Evolutionary conservation across 2,329 filamentous ascomycete genomes (phyloP), one percentile per base, ranked within the genome.

Genomic region (Ascochyta pisi): DNA sequence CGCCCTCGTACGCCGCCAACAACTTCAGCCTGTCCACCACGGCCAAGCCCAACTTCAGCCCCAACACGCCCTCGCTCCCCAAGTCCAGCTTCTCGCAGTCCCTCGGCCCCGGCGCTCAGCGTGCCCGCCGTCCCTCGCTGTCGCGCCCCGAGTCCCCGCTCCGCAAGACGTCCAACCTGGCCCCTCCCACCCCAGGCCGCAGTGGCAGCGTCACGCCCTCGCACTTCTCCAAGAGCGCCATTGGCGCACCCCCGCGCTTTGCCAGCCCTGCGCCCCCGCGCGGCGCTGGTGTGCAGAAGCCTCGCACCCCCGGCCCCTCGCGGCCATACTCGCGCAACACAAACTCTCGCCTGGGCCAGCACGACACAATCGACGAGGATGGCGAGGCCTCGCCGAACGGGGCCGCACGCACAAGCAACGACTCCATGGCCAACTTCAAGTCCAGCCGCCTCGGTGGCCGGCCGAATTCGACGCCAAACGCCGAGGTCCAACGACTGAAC

Each of bases 21-120:
- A 75, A 73, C 54, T 78, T 78, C 66, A 87, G 86, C 49, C 85
- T 85, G 70, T 82, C 84, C 23, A 84, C 81, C 33, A 84, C 84
- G 68, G 82, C 70, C 16, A 69, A 70, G 49, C 71, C 72, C n/a
- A 71, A 66, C 54, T 74, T 70, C 61, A 72, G 66, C 46, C 73
- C 75, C 33, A 70, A 64, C 57, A 83, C 70, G 86, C 88, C 88
- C 0, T 84, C 84, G 0, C 66, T 91, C 45, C 84, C 89, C 51
- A 93, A 93, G 71, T 94, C 89, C 50, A 93, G 93, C 71, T 95
- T 97, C 78, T 95, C 92, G 72, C 91, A 96, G 76, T 96, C 93
- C 0, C 81, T 96, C 40, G 92, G 92, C 1, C 90, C 90, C 6
- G 85, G 86, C 37, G 77, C 74, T 24, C 19, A 19, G 19, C 84